Evolutionary conservation across 805 yeast species (phyloP).

Genomic region (Metschnikowia shivogae): DNA sequence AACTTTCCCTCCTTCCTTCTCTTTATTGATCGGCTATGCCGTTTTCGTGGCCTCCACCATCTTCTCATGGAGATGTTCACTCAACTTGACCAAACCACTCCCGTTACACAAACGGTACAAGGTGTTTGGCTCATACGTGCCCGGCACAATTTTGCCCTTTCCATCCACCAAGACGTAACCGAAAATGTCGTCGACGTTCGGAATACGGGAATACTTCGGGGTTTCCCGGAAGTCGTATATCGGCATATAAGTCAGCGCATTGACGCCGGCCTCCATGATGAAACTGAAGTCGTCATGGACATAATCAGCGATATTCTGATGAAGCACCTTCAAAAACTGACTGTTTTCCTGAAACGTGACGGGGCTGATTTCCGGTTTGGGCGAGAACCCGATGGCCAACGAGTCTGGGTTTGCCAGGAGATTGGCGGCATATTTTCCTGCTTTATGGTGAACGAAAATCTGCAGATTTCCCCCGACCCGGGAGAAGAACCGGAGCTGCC

Average conservation of each 20-base stretch:
- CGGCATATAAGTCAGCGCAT: constrained; percentile 56
- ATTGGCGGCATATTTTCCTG: constrained; percentile 15
- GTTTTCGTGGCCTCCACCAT: constrained; percentile 11
- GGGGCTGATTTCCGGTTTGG: constrained; percentile 17
- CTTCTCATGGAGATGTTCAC: constrained; percentile 16
- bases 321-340: constrained; percentile 26
- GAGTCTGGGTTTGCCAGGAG: constrained; percentile 21
- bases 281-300: constrained; percentile 45
- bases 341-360: constrained; percentile 24
- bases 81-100: constrained; percentile 16
- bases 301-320: constrained; percentile 24
- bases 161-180: constrained; percentile 64
- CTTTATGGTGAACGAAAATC: constrained; percentile 14
- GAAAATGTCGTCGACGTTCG: constrained; percentile 64
- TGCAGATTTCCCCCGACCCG: constrained; percentile 10
- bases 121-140: constrained; percentile 53
- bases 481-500: constrained; percentile 3
- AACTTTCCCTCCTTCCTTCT: too few relatives aligned
- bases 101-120: constrained; percentile 52
- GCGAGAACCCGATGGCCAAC: constrained; percentile 22
- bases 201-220: constrained; percentile 62
- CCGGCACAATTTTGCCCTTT: constrained; percentile 50
- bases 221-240: constrained; percentile 65
- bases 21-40: neutral
- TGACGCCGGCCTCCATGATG: constrained; percentile 52